Percentiles rank a stretch among this genome's conserved stretches.
These are phyloP conservation scores for Sugiyamaella lignohabitans DNA, from an alignment of 805 yeast species.

Conservation along the genomic window DNA sequence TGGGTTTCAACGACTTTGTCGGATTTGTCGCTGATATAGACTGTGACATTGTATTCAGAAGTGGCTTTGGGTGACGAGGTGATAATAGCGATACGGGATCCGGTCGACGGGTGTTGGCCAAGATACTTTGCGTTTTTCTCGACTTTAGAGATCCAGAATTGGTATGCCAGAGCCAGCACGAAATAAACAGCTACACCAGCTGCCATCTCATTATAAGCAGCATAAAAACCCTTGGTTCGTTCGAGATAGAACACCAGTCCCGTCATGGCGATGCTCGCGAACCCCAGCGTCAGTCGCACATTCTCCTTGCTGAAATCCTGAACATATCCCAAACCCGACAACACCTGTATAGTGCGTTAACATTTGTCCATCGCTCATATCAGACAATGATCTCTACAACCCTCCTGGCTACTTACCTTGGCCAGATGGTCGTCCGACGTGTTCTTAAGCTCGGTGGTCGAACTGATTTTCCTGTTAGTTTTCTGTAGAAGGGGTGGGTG, in stretches of 20 bases:
- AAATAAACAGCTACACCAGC: slow-evolving; percentile 27
- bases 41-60: slow-evolving; percentile 18
- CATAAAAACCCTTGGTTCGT: slow-evolving; percentile 28
- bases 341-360: too few relatives aligned
- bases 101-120: slow-evolving; percentile 20
- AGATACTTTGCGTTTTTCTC: slow-evolving; percentile 27
- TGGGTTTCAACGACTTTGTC: slow-evolving; percentile 7
- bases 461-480: slow-evolving; percentile 21
- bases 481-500: neutral
- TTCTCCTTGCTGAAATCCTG: slow-evolving; percentile 23
- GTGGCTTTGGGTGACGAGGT: slow-evolving; percentile 11
- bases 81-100: slow-evolving; percentile 1
- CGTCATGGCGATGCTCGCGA: slow-evolving; percentile 26
- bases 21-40: slow-evolving; percentile 12
- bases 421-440: slow-evolving; percentile 29
- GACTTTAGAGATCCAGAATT: slow-evolving; percentile 23
- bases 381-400: too few relatives aligned
- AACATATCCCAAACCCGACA: slow-evolving; percentile 24
- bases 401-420: slow-evolving; percentile 15
- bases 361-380: too few relatives aligned
- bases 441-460: slow-evolving; percentile 27
- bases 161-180: slow-evolving; percentile 21
- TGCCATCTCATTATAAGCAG: slow-evolving; percentile 23
- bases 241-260: slow-evolving; percentile 26
- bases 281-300: slow-evolving; percentile 28